These are phyloP conservation scores for Trametes cinnabarina DNA, from an alignment of 768 basidiomycete species.

Conservation along the genomic window DNA sequence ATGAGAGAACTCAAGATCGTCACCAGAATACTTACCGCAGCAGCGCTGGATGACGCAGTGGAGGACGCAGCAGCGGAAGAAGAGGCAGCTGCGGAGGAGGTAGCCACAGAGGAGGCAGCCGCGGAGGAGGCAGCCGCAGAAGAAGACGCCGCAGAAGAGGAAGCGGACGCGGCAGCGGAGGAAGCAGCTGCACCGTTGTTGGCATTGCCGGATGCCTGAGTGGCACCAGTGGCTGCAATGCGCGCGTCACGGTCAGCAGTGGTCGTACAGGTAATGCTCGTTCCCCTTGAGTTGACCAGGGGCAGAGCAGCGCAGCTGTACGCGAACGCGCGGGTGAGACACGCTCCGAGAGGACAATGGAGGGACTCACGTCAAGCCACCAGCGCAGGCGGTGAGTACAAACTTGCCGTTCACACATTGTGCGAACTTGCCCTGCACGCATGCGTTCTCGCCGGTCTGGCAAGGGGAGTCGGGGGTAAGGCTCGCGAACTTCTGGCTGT, in stretches of 20 bases:
- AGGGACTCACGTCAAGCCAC: conserved; percentile 19
- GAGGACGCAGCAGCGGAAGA: conserved; percentile 1
- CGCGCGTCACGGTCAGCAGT: conserved; percentile 38
- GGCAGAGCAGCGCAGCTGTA: conserved; percentile 55
- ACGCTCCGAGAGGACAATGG: conserved; percentile 4
- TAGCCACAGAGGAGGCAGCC: neutral
- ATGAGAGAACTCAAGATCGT: neutral
- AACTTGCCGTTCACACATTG: conserved; percentile 52
- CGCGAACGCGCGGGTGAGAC: conserved; percentile 14
- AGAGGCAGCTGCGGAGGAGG: neutral
- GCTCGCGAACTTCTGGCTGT: conserved; percentile 41
- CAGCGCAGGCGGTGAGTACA: conserved; percentile 28
- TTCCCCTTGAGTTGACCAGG: conserved; percentile 45
- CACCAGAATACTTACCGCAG: conserved; percentile 32
- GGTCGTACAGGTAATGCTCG: conserved; percentile 51
- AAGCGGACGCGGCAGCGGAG: neutral
- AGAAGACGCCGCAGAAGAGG: neutral
- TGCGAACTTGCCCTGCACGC: conserved; percentile 48
- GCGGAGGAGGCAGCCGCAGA: neutral
- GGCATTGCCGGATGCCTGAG: conserved; percentile 1
- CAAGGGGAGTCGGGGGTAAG: conserved; percentile 50
- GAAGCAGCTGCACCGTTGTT: neutral
- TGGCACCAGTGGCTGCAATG: conserved; percentile 35
- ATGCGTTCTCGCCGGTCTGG: conserved; percentile 44
- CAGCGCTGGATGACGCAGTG: conserved; percentile 6